Evolutionary conservation across 2,329 filamentous ascomycete species (phyloP).

Genomic region (Colletotrichum zoysiae): DNA sequence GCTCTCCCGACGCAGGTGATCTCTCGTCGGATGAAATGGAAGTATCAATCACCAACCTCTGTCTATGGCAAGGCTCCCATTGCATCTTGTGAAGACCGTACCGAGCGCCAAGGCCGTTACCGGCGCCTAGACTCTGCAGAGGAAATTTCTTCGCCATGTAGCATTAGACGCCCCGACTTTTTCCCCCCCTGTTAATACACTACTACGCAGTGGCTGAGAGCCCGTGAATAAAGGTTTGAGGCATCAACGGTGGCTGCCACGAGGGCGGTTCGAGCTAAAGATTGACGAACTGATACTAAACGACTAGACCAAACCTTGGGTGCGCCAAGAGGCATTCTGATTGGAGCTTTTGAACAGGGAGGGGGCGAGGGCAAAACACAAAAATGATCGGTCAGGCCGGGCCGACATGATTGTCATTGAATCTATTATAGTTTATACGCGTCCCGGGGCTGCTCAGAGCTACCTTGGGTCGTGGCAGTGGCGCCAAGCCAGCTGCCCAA

Average conservation of each 20-base stretch:
- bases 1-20: background rate
- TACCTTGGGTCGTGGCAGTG: background rate
- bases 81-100: background rate
- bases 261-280: conserved; percentile 27
- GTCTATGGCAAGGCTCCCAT: background rate
- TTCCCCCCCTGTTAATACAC: background rate
- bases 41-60: background rate
- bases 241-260: conserved; percentile 23
- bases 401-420: background rate
- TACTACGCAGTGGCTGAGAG: background rate
- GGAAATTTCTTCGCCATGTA: background rate
- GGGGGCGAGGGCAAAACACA: background rate
- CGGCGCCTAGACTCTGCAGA: background rate
- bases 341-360: conserved; percentile 9
- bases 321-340: background rate
- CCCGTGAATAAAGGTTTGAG: background rate
- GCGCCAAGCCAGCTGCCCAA: background rate
- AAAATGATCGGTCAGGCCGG: background rate
- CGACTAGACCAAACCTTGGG: conserved; percentile 34
- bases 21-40: background rate
- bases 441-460: too few relatives aligned
- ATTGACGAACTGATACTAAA: conserved; percentile 25
- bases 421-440: background rate
- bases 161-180: background rate
- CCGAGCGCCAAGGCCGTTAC: background rate